Base-by-base conservation (phyloP, 192 early-diverging fungal genomes). In the Coemansia sp. region DNA sequence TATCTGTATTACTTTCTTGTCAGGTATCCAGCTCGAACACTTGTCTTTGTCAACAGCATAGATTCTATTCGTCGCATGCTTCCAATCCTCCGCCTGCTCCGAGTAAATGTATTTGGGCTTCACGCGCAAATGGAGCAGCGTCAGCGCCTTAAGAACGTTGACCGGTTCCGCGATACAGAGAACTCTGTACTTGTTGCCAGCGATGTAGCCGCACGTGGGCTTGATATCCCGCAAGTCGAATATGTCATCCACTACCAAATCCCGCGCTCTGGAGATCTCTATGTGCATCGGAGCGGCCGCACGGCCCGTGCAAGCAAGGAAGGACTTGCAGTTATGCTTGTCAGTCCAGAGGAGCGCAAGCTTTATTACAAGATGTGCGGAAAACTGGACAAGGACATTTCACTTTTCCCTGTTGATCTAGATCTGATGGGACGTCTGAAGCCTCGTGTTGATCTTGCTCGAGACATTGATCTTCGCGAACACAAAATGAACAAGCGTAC, bases 101-200 rank as follows among this genome's bases (percentile, higher is more conserved):
- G 84, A 3, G 64, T 96, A 8, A 82, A 89, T 21, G 94, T 90
- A 8, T 83, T 95, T 70, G 91, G 89, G 0, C 84, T 99, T 32
- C 97, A 99, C 67, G 94, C 94, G 6, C 92, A 97, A 78, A 94
- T 99, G 93, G 94, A 99, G 78, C 95, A 97, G 83, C 87, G 91
- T 18, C 94, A 96, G 80, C 88, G 97, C 19, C 85, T 99, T 40
- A 96, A 95, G 78, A 95, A 92, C 75, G 77, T 99, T 51, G 97
- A 99, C 49, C 67, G 92, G 71, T 95, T 98, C 84, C 89, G 89
- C 46, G 81, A 87, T 8, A 87, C 88, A 18, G 57, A 78, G 5
- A 85, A 87, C 57, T 90, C 92, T 1, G 89, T 99, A 0, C 84
- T 99, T 68, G 87, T 99, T 45, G 93, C 95, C n/a, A 92, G 90